Evolutionary conservation across 2,329 filamentous ascomycete genomes (phyloP).

Genomic region (Simplicillium aogashimaense): DNA sequence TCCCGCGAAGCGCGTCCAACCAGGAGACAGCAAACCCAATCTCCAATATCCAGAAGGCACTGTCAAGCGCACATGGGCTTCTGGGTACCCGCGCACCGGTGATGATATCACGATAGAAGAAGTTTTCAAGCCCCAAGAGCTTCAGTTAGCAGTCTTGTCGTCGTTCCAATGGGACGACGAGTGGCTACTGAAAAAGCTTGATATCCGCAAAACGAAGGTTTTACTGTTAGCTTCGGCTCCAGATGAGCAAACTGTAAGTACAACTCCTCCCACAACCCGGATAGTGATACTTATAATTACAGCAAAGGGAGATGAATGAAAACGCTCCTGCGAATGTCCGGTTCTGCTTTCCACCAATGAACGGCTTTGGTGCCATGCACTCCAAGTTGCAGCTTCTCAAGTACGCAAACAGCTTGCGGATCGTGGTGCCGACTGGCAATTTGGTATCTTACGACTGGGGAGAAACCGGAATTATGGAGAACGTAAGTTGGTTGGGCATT

Average conservation of each 20-base stretch:
- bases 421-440: slow-evolving; percentile 84
- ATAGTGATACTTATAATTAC: background rate
- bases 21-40: background rate
- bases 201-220: slow-evolving; percentile 50
- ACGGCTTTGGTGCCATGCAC: slow-evolving; percentile 70
- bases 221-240: slow-evolving; percentile 47
- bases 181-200: slow-evolving; percentile 67
- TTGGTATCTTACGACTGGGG: slow-evolving; percentile 84
- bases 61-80: slow-evolving; percentile 75
- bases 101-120: slow-evolving; percentile 86
- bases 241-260: slow-evolving; percentile 39
- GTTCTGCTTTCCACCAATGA: slow-evolving; percentile 77
- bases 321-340: slow-evolving; percentile 47
- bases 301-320: slow-evolving; percentile 38
- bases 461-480: slow-evolving; percentile 75
- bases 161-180: slow-evolving; percentile 79
- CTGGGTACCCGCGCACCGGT: slow-evolving; percentile 46
- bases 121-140: slow-evolving; percentile 60
- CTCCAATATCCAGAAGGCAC: slow-evolving; percentile 45
- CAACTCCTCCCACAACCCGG: background rate
- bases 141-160: slow-evolving; percentile 73
- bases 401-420: slow-evolving; percentile 59
- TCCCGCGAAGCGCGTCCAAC: slow-evolving; percentile 14
- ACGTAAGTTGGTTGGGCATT: slow-evolving; percentile 36
- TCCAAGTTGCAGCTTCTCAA: slow-evolving; percentile 91